Evolutionary conservation across 2,329 filamentous ascomycete genomes (phyloP), one percentile per base, ranked within the genome.

Genomic region (Ceratocystis ficicola): DNA sequence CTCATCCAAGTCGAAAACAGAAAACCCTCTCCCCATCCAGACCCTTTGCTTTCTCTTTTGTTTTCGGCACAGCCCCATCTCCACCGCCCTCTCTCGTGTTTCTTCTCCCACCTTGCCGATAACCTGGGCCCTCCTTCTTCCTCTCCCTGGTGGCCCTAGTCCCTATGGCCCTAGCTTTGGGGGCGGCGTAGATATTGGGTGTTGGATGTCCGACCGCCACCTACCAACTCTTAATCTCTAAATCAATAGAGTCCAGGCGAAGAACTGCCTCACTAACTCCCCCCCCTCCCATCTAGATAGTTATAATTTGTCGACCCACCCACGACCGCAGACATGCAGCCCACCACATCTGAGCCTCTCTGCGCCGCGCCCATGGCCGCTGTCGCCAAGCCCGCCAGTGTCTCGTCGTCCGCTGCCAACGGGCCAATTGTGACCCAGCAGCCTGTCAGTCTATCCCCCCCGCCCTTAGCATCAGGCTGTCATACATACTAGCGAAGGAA

Each of bases 381-480:
- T n/a, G 30, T 64, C 50, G 30, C 62, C 20, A 41, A 36, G 46
- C 61, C 65, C n/a, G n/a, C 44, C 15, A 22, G 36, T 1, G 36
- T 25, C 10, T 59, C 65, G 6, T 48, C 52, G 32, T 15, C 32
- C 28, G 28, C 52, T 6, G 15, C 50, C 25, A 28, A 28, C 61
- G 62, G 55, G 15, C 59, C 46, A 6, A 67, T 70, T 32, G 62
- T 69, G 17, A 50, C 64, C 57, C 65, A 68, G 59, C 69, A 70
- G 48, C 69, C 69, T 12, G 69, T 63, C 36, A 64, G 63, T 63
- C 46, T 32, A n/a, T n/a, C 66, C 55, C 12, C 32, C 66, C 48
- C 48, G 8, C n/a, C 48, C 48, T 12, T 41, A 10, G 12, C 36
- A 41, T 41, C 36, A 12, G 36, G 36, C 36, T 41, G 12, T 12